phyloP scores from a whole-genome alignment of 257 asterid species.

The Forsythia suspensa region DNA sequence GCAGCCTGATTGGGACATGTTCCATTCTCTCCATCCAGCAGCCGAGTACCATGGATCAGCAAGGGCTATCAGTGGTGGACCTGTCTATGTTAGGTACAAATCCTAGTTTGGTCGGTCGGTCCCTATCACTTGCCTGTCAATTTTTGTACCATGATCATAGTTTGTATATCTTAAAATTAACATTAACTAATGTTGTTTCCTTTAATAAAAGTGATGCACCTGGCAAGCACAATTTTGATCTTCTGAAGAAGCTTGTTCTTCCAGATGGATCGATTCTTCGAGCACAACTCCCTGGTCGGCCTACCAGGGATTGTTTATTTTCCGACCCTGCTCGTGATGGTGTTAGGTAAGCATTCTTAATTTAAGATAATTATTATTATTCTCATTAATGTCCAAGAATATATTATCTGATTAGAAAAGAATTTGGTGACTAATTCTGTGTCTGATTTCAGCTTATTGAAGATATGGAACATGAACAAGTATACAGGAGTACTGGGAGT shows the following conservation, averaged over 20 bases:
- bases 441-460: neutral
- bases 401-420: neutral
- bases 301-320: neutral
- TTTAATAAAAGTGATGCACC: neutral
- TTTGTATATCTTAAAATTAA: neutral
- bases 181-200: neutral
- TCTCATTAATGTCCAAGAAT: neutral
- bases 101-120: neutral
- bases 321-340: slow-evolving; percentile 1
- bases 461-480: slow-evolving; percentile 5
- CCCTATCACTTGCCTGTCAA: too few relatives aligned
- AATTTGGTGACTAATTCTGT: neutral
- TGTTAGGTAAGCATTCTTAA: neutral
- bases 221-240: slow-evolving; percentile 6
- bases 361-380: neutral
- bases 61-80: neutral
- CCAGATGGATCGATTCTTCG: slow-evolving; percentile 3
- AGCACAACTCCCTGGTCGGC: neutral
- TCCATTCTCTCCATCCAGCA: neutral
- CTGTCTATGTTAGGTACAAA: slow-evolving; percentile 2
- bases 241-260: neutral
- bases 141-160: neutral
- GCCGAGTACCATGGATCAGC: slow-evolving; percentile 3
- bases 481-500: neutral
- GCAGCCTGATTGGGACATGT: neutral